A percentile compares a stretch with the other conserved stretches of the same genome.
Conservation (phyloP, 2,329 filamentous ascomycete species). For the Talaromyces sp. region DNA sequence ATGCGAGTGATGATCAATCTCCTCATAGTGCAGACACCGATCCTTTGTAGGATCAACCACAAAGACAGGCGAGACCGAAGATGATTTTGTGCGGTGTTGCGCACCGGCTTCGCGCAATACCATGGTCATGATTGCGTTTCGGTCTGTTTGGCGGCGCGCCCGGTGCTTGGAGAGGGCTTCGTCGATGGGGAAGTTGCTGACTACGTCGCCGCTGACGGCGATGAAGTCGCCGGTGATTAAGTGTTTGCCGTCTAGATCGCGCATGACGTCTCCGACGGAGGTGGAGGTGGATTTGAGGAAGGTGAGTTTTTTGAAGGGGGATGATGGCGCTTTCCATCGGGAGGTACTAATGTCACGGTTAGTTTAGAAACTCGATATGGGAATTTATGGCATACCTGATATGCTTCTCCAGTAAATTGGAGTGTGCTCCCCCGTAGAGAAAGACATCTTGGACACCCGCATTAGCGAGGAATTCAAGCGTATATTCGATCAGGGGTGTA, state of each 20-base stretch:
- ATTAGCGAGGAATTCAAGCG: constrained; percentile 91
- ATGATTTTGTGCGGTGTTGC: constrained; percentile 73
- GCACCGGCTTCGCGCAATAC: constrained; percentile 75
- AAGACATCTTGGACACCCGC: constrained; percentile 93
- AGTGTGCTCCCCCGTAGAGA: constrained; percentile 86
- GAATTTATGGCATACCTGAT: constrained; percentile 55
- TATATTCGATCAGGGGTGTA: constrained; percentile 94
- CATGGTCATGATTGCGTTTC: constrained; percentile 98
- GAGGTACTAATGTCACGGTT: constrained; percentile 54
- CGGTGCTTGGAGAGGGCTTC: constrained; percentile 74
- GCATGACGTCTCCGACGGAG: constrained; percentile 90
- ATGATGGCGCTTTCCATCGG: constrained; percentile 69
- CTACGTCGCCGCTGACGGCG: constrained; percentile 85
- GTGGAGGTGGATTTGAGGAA: constrained; percentile 84
- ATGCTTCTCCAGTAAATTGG: constrained; percentile 82
- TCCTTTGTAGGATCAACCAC: constrained; percentile 77
- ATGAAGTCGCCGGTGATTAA: constrained; percentile 89
- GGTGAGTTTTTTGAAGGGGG: constrained; percentile 76
- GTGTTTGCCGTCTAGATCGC: constrained; percentile 83
- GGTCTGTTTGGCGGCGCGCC: constrained; percentile 75
- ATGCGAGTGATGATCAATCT: constrained; percentile 64
- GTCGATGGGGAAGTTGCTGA: constrained; percentile 86
- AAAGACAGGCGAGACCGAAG: constrained; percentile 76
- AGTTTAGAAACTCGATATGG: constrained; percentile 15
- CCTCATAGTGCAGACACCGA: constrained; percentile 90